These are phyloP conservation scores for Colletotrichum sansevieriae DNA, from an alignment of 2,329 filamentous ascomycete species.

Conservation along the genomic window DNA sequence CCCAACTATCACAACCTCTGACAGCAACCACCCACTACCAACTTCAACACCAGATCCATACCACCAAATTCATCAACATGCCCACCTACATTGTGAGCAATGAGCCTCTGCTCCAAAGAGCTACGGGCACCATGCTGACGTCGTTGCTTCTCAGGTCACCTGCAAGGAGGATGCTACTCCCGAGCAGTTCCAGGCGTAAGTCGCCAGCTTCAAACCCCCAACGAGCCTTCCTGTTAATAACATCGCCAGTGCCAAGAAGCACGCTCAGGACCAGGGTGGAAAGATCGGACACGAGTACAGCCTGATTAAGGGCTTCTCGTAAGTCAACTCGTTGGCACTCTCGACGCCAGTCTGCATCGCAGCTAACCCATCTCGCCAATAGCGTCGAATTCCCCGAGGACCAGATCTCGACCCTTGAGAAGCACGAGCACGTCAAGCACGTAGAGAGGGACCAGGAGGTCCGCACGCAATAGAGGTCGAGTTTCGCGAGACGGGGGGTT, in stretches of 20 bases:
- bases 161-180: slow-evolving; percentile 78
- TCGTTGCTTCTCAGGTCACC: slow-evolving; percentile 72
- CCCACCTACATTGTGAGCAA: slow-evolving; percentile 68
- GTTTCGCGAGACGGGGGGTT: background rate
- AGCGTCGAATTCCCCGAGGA: slow-evolving; percentile 82
- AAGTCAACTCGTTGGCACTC: slow-evolving; percentile 57
- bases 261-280: slow-evolving; percentile 81
- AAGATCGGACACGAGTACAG: slow-evolving; percentile 87
- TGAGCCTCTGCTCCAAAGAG: background rate
- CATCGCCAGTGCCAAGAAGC: slow-evolving; percentile 79
- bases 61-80: slow-evolving; percentile 55
- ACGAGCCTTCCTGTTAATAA: background rate
- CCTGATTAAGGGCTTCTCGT: slow-evolving; percentile 95
- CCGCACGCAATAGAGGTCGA: slow-evolving; percentile 73
- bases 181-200: slow-evolving; percentile 77
- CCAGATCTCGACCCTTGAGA: slow-evolving; percentile 73
- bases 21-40: slow-evolving; percentile 7
- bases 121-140: slow-evolving; percentile 39
- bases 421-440: slow-evolving; percentile 76
- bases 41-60: background rate
- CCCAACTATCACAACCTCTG: slow-evolving; percentile 5
- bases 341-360: background rate
- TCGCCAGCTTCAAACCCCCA: slow-evolving; percentile 25
- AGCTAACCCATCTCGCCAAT: background rate
- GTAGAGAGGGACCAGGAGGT: slow-evolving; percentile 83